These are phyloP conservation scores for Penicillium verrucosum DNA, from an alignment of 2,329 filamentous ascomycete genomes.

Conservation along the genomic window DNA sequence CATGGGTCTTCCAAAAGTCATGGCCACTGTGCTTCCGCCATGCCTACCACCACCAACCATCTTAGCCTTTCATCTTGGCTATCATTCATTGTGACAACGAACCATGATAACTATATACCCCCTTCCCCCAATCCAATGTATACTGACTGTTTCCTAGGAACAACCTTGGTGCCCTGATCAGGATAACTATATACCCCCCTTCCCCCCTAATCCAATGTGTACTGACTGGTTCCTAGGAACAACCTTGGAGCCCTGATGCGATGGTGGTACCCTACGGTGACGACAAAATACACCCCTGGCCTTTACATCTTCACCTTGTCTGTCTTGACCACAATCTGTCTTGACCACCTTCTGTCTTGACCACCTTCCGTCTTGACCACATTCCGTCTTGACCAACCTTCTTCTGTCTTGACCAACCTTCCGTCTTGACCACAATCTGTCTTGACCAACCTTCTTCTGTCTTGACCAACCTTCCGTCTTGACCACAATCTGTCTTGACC, in stretches of 20 bases:
- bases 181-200: not conserved
- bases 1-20: not conserved
- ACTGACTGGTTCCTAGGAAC: not conserved
- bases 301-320: not conserved
- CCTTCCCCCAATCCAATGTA: too few species aligned
- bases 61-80: not conserved
- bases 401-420: not conserved
- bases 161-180: too few species aligned
- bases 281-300: not conserved
- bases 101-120: too few species aligned
- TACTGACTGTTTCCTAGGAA: too few species aligned
- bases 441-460: too few species aligned
- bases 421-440: not conserved
- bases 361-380: too few species aligned
- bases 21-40: not conserved
- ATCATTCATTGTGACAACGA: not conserved
- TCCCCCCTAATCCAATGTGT: not conserved
- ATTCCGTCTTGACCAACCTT: too few species aligned
- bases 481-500: too few species aligned
- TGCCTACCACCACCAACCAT: not conserved
- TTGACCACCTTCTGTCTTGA: too few species aligned
- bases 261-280: not conserved
- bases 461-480: too few species aligned
- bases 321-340: too few species aligned
- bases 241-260: not conserved